Evolutionary conservation across 2,329 filamentous ascomycete species (phyloP), one percentile per base, ranked within the genome.

Genomic region (Hypoxylon sp.): DNA sequence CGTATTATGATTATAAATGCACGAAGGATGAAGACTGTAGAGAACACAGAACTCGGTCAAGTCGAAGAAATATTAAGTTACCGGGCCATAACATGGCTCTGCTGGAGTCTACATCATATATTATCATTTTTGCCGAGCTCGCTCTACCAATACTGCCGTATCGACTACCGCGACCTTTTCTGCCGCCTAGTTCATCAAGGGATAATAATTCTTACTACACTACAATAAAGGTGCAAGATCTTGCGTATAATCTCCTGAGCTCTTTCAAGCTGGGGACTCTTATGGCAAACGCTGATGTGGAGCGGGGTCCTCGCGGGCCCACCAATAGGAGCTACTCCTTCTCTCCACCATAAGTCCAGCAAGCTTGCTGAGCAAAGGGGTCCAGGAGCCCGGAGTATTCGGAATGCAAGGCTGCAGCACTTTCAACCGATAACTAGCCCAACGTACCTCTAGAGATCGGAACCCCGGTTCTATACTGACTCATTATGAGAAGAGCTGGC

Each of bases 251-350:
- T 19, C n/a, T 41, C 14, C 16, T 41, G 16, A 11, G 37, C 1
- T 5, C 6, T 37, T 12, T 14, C 16, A 5, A n/a, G 37, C 37
- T 41, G n/a, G 7, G 16, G 16, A 41, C 16, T 19, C 6, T 41
- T 41, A 41, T 41, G 37, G 8, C 16, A 11, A 3, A 41, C 8
- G 16, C 30, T 32, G 30, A 32, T 32, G 30, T 32, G 12, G 37
- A 41, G 16, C 16, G n/a, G 25, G 2, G 14, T 3, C 8, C 6
- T 21, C 6, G 1, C 7, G 8, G 9, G 29, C 7, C 25, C 6
- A 43, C 63, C 57, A 65, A 61, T 61, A 57, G 57, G 57, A 65
- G 63, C 21, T 43, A 54, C 63, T 61, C 63, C 63, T 45, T 41
- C 21, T 25, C 27, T 29, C 48, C 23, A 29, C 37, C n/a, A 41